Conservation (phyloP, 2,329 filamentous ascomycete species). For the Periconia sp. region DNA sequence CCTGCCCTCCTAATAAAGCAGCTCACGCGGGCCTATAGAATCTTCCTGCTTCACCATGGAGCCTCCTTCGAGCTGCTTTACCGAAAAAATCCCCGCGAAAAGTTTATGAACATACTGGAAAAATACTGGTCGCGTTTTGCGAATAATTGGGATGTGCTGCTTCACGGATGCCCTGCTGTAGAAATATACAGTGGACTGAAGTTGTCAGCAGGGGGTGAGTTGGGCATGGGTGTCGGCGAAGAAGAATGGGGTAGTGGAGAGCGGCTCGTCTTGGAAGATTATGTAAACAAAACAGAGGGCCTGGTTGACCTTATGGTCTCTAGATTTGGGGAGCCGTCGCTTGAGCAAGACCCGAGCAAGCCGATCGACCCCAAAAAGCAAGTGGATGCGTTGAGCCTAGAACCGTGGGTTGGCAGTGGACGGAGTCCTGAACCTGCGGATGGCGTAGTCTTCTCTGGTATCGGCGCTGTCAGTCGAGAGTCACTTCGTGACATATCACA, state of each 20-base stretch:
- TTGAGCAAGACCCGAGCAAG: conserved; percentile 26
- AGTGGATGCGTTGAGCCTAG: conserved; percentile 20
- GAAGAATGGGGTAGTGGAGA: conserved; percentile 94
- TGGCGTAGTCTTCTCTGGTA: conserved; percentile 82
- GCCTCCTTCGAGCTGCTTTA: conserved; percentile 72
- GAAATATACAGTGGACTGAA: conserved; percentile 83
- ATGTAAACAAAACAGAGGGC: conserved; percentile 76
- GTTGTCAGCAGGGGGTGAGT: conserved; percentile 83
- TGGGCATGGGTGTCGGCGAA: conserved; percentile 92
- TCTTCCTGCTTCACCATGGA: conserved; percentile 87
- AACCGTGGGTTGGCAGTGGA: conserved; percentile 75
- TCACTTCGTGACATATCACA: conserved; percentile 74
- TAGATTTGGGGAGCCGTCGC: conserved; percentile 69
- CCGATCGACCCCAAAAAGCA: conserved; percentile 25
- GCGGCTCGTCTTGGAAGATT: conserved; percentile 88
- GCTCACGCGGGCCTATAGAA: conserved; percentile 76
- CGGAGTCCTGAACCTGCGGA: conserved; percentile 70
- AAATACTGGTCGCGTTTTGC: conserved; percentile 78
- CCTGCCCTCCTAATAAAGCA: conserved; percentile 76
- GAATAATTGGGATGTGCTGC: conserved; percentile 77
- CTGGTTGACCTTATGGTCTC: conserved; percentile 86
- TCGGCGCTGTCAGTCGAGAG: conserved; percentile 69
- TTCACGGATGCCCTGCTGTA: conserved; percentile 84
- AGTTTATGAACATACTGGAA: conserved; percentile 72
- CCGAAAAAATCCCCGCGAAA: conserved; percentile 62